Base-by-base conservation (phyloP, 2,329 filamentous ascomycete species). In the Mycosphaerelloides madeirae region DNA sequence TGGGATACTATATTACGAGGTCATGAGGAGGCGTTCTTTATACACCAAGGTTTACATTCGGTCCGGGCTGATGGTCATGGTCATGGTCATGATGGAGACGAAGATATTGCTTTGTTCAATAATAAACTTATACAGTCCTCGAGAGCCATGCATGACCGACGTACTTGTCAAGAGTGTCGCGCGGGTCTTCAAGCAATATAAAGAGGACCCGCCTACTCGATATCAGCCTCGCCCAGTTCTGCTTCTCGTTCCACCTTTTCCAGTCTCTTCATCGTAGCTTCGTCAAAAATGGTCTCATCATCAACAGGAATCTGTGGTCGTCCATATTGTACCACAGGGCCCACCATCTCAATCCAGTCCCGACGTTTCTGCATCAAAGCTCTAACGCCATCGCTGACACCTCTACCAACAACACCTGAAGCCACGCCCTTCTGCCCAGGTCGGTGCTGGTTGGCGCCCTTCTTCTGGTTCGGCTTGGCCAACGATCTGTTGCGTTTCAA, bases 261-360 rank as follows among this genome's bases (percentile, higher is more conserved):
- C 43, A 86, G 75, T 49, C 82, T 77, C 13, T 77, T 76, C 87
- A 96, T 90, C 46, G 78, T 73, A 4, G 75, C 76, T 2, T 81
- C 71, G 52, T 83, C 83, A 67, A 95, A 96, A 44, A 96, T 84
- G 1, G 80, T 79, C 46, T 93, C 84, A 1, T 74, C 71, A 16
- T 93, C 84, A 2, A 74, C 71, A 15, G 89, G 88, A 32, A 96
- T 83, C 43, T 79, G 79, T 29, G 88, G 77, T 56, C 81, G 84
- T 57, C 90, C 87, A 57, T 86, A 86, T 49, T 90, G 84, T 58
- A 98, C 95, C 0, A 97, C 88, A 0, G 87, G 85, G 0, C 89
- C 87, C 54, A 98, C 94, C 31, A 81, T 90, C 52, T 88, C 85
- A 52, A 88, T 89, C 91, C 93, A 98, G 55, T 89, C 81, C 62